Percentiles rank a stretch among this genome's conserved stretches.
Evolutionary conservation across 352 stramenopile species (phyloP).

Genomic region (Ophiocytium majus): DNA sequence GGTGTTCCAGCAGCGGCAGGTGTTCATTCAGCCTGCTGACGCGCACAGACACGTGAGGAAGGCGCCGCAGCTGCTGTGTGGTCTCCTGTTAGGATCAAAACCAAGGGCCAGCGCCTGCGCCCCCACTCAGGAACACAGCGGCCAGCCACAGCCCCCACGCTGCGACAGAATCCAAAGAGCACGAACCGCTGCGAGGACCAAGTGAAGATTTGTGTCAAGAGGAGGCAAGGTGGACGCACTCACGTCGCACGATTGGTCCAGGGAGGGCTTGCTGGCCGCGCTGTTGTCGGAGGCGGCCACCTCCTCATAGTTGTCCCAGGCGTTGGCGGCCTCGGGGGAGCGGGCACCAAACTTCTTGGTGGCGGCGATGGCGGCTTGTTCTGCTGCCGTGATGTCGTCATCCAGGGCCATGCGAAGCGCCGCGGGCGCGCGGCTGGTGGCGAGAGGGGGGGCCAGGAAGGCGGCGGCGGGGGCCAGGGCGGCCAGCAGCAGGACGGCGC

Average conservation of each 20-base stretch:
- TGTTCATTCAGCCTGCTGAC: too few relatives aligned
- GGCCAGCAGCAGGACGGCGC: too few relatives aligned
- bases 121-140: too few relatives aligned
- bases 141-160: too few relatives aligned
- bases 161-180: background rate
- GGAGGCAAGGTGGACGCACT: constrained; percentile 4
- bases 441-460: background rate
- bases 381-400: constrained; percentile 26
- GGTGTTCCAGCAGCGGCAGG: too few relatives aligned
- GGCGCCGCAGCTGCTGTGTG: too few relatives aligned
- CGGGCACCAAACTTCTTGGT: constrained; percentile 52
- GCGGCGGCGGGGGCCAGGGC: background rate
- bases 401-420: background rate
- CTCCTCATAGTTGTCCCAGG: constrained; percentile 56
- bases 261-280: constrained; percentile 26
- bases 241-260: constrained; percentile 54
- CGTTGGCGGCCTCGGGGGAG: constrained; percentile 41
- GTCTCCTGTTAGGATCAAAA: too few relatives aligned
- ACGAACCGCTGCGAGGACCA: background rate
- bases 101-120: too few relatives aligned
- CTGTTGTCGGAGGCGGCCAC: constrained; percentile 46
- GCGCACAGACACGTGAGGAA: too few relatives aligned
- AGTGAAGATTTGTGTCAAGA: background rate
- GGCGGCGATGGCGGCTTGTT: constrained; percentile 33
- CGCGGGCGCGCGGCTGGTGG: background rate